Evolutionary conservation across 345 rosid genomes (phyloP).

Genomic region (Lepidium didymum): DNA sequence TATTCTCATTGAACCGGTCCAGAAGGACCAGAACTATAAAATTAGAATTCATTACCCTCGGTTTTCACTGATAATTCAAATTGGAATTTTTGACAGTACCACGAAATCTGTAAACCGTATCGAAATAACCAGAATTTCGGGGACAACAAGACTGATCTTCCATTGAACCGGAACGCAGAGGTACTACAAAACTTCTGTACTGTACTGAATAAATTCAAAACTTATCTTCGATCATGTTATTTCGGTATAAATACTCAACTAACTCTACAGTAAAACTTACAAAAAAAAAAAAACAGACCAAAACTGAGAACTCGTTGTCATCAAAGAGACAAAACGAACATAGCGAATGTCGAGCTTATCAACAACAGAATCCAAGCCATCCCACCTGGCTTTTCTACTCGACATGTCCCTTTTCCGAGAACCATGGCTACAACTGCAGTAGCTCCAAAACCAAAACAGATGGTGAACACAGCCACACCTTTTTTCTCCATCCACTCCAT

Average conservation of each 20-base stretch:
- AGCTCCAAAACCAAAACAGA: constrained; percentile 50
- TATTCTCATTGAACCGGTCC: neutral
- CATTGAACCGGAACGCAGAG: neutral
- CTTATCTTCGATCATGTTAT: neutral
- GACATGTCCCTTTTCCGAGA: constrained; percentile 3
- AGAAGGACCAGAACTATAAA: neutral
- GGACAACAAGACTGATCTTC: neutral
- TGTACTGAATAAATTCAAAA: neutral
- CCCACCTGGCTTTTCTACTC: constrained; percentile 11
- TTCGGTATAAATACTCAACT: neutral
- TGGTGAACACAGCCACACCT: constrained; percentile 53
- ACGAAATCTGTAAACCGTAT: neutral
- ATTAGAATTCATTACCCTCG: neutral
- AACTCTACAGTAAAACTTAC: constrained; percentile 18
- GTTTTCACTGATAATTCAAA: neutral
- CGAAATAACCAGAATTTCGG: neutral
- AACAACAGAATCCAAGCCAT: constrained; percentile 26
- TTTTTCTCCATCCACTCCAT: constrained; percentile 67
- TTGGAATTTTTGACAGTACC: neutral
- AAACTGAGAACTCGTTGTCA: constrained; percentile 21
- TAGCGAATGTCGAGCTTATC: constrained; percentile 24
- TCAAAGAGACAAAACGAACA: constrained; percentile 30
- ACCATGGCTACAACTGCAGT: constrained; percentile 32
- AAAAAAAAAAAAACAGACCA: neutral
- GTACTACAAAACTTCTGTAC: neutral